Conservation (phyloP, 192 early-diverging fungal species). For the Nowakowskiella sp. region DNA sequence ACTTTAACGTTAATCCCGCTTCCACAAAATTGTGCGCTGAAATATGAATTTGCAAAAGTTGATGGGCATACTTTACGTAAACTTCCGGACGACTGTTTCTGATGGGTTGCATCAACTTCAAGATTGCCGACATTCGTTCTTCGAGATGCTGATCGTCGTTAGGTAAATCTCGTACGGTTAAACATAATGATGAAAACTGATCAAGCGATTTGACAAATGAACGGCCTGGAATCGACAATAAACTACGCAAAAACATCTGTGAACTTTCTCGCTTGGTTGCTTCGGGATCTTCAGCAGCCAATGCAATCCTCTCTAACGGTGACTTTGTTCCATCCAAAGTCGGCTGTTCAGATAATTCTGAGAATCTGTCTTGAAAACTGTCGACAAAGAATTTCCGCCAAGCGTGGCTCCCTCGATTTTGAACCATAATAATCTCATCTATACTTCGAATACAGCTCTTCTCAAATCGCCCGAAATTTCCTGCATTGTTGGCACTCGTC, state of each 20-base stretch:
- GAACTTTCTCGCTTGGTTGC: not conserved
- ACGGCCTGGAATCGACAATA: no score
- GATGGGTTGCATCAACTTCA: slow-evolving; percentile 60
- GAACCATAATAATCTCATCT: slow-evolving; percentile 25
- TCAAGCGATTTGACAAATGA: slow-evolving; percentile 12
- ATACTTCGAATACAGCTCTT: slow-evolving; percentile 37
- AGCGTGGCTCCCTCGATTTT: slow-evolving; percentile 28
- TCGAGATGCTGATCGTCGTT: slow-evolving; percentile 46
- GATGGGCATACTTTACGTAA: slow-evolving; percentile 63
- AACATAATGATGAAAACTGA: not conserved
- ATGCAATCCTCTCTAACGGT: slow-evolving; percentile 3
- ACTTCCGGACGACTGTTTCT: slow-evolving; percentile 40
- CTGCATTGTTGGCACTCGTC: not conserved
- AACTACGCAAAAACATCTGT: no score
- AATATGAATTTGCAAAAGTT: slow-evolving; percentile 50
- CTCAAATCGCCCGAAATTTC: slow-evolving; percentile 30
- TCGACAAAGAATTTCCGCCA: slow-evolving; percentile 39
- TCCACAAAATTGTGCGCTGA: slow-evolving; percentile 49
- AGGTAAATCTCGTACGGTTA: slow-evolving; percentile 47
- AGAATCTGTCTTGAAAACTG: slow-evolving; percentile 28
- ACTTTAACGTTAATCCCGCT: slow-evolving; percentile 56
- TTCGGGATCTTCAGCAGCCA: slow-evolving; percentile 9
- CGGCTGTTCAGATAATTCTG: no score
- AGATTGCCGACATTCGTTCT: slow-evolving; percentile 49
- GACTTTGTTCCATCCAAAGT: no score